Percentiles rank a stretch among this genome's conserved stretches.
These are phyloP conservation scores for Gracilaria domingensis DNA, from an alignment of 23 red algal genomes.

Conservation along the genomic window DNA sequence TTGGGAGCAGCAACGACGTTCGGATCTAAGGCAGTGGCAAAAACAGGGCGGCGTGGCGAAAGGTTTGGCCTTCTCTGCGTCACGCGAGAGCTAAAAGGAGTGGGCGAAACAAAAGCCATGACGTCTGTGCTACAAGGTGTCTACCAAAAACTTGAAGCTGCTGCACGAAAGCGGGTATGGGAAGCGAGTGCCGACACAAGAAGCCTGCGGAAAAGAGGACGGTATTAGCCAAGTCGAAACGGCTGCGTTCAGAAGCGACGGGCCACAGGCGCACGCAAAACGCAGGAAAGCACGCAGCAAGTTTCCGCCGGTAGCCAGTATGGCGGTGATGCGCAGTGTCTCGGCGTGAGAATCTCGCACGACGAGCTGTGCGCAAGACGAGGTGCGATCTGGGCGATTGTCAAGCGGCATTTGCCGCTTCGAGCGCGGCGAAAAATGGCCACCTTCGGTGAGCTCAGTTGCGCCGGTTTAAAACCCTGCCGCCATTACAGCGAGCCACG, in stretches of 20 bases:
- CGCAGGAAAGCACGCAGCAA: slow-evolving; percentile 23
- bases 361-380: neutral
- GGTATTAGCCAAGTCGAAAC: neutral
- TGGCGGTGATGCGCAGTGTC: no score
- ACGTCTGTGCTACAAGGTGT: neutral
- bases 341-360: neutral
- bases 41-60: slow-evolving; percentile 8
- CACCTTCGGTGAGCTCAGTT: neutral
- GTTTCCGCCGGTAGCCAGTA: no score
- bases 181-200: no score
- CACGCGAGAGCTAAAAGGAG: neutral
- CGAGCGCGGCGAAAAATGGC: no score
- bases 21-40: slow-evolving; percentile 29
- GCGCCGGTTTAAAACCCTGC: neutral
- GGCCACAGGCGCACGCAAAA: neutral
- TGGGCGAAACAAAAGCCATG: slow-evolving; percentile 19
- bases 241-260: neutral
- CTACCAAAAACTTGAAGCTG: no score
- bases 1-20: slow-evolving; percentile 3
- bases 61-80: neutral
- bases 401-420: neutral
- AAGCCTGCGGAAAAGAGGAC: neutral
- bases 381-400: neutral
- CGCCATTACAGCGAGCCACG: neutral
- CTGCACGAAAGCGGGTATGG: no score